Percentiles rank a stretch among this genome's conserved stretches.
Conservation (phyloP, 306 rosid genomes). For the Quercus variabilis region DNA sequence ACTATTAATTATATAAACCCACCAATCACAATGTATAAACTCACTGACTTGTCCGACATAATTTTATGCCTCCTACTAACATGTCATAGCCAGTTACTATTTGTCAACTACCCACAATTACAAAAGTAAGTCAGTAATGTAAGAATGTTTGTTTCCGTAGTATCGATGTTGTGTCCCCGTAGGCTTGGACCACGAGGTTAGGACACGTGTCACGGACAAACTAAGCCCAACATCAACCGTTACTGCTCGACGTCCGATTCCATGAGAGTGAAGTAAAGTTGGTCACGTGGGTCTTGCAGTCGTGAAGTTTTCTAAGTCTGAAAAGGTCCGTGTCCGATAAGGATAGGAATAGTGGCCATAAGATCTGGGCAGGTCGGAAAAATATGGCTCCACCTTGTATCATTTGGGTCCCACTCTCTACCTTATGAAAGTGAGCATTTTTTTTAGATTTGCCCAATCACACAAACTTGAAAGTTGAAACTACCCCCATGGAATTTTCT, state of each 20-base stretch:
- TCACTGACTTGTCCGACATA: too few species aligned
- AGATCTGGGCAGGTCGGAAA: background rate
- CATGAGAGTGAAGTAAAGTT: background rate
- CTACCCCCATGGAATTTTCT: background rate
- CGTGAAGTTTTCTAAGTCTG: slow-evolving; percentile 25
- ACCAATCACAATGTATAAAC: too few species aligned
- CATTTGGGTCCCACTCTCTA: slow-evolving; percentile 17
- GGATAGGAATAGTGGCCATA: background rate
- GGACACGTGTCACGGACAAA: slow-evolving; percentile 35
- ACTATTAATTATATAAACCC: too few species aligned
- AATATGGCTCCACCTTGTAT: background rate
- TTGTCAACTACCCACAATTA: background rate
- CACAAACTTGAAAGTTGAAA: too few species aligned
- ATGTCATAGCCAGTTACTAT: too few species aligned
- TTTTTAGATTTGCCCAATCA: too few species aligned
- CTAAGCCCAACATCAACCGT: background rate
- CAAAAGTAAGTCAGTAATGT: background rate
- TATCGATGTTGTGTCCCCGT: slow-evolving; percentile 20
- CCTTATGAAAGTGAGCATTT: slow-evolving; percentile 18
- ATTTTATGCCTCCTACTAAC: too few species aligned
- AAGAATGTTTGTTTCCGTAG: background rate
- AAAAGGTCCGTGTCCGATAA: slow-evolving; percentile 4
- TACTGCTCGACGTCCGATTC: background rate
- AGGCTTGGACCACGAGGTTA: slow-evolving; percentile 24
- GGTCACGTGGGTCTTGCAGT: background rate